phyloP scores from a whole-genome alignment of 176 grass and related monocot species.

The Secale cereale region DNA sequence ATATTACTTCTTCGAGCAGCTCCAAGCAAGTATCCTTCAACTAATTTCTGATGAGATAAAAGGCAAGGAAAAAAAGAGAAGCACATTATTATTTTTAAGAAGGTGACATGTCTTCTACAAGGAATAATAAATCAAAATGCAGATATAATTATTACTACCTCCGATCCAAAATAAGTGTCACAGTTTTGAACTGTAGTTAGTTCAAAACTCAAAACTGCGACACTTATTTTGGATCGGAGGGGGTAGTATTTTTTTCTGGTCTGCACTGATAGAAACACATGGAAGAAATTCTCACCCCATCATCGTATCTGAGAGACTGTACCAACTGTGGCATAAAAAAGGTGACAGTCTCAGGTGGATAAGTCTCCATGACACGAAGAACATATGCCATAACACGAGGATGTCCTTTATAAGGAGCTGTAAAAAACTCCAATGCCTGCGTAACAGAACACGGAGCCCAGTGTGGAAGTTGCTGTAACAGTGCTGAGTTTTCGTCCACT shows the following conservation, averaged over 20 bases:
- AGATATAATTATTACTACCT: conserved; percentile 6
- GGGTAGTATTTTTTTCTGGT: too few relatives aligned
- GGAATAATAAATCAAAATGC: conserved; percentile 29
- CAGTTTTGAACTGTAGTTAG: too few relatives aligned
- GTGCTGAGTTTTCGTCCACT: conserved; percentile 85
- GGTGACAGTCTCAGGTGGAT: conserved; percentile 87
- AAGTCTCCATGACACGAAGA: conserved; percentile 97
- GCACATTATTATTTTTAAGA: neutral
- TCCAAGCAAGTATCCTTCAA: conserved; percentile 99
- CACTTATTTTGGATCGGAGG: too few relatives aligned
- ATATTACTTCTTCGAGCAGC: conserved; percentile 91
- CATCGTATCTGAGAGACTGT: conserved; percentile 96
- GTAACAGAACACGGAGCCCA: conserved; percentile 98
- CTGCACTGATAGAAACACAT: conserved; percentile 15
- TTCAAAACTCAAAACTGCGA: too few relatives aligned
- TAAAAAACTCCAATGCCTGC: conserved; percentile 94
- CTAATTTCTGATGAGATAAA: conserved; percentile 73
- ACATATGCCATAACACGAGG: conserved; percentile 98
- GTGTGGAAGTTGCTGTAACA: conserved; percentile 94
- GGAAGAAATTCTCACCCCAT: conserved; percentile 66
- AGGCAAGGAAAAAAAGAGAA: conserved; percentile 20
- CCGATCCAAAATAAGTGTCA: too few relatives aligned
- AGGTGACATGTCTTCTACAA: conserved; percentile 9
- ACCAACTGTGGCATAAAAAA: conserved; percentile 99
- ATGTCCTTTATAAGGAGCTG: conserved; percentile 95